Conservation (phyloP, 2,329 filamentous ascomycete species). For the Cercospora zeina region DNA sequence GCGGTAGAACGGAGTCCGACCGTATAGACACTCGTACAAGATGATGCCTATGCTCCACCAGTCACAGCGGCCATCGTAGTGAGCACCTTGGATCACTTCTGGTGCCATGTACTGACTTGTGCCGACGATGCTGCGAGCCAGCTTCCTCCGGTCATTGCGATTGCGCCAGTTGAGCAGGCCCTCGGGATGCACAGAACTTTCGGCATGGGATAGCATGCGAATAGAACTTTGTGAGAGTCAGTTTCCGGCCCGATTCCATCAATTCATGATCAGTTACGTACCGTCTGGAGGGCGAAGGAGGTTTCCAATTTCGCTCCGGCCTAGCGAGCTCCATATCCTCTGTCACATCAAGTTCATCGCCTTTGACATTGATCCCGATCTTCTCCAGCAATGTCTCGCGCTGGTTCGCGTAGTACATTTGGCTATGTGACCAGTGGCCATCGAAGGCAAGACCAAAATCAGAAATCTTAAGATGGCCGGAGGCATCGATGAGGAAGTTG, state of each 20-base stretch:
- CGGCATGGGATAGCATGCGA: conserved; percentile 23
- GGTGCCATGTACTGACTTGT: conserved; percentile 99
- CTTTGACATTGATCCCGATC: conserved; percentile 70
- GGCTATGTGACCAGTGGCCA: conserved; percentile 90
- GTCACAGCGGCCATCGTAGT: conserved; percentile 90
- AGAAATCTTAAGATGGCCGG: conserved; percentile 90
- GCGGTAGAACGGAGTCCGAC: conserved; percentile 83
- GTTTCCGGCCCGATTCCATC: conserved; percentile 22
- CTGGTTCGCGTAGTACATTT: conserved; percentile 80
- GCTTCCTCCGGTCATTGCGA: conserved; percentile 59
- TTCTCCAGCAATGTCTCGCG: conserved; percentile 76
- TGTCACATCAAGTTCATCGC: conserved; percentile 69
- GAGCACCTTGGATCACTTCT: conserved; percentile 78
- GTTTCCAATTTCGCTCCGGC: conserved; percentile 5
- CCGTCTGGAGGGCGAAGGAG: conserved; percentile 6
- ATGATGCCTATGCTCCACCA: conserved; percentile 98
- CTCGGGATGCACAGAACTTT: conserved; percentile 36
- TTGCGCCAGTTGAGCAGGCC: conserved; percentile 47
- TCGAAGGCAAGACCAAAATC: conserved; percentile 96
- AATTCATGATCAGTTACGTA: conserved; percentile 23
- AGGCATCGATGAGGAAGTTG: conserved; percentile 88
- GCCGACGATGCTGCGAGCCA: conserved; percentile 84
- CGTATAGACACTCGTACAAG: conserved; percentile 90
- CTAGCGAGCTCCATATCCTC: conserved; percentile 41
- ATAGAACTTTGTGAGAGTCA: not conserved